Evolutionary conservation across 202 grass and related monocot genomes (phyloP), one percentile per base, ranked within the genome.

Genomic region (Carex sylvatica): DNA sequence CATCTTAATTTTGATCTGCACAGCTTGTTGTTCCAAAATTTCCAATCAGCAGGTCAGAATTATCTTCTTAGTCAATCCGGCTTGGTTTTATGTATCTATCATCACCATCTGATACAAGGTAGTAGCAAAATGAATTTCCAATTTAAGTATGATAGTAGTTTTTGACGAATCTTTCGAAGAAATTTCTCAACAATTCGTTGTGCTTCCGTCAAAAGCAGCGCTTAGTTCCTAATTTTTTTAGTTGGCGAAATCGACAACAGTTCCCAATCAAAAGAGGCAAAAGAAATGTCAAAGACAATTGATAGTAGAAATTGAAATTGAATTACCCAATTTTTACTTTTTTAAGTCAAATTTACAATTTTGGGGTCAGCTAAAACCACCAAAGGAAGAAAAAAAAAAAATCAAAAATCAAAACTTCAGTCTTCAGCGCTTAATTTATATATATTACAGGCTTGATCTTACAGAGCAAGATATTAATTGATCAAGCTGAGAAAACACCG

Each of bases 401-500:
- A 44, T 10, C 13, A 28, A 2, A 66, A 66, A 19, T 51, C 42
- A 53, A n/a, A 52, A 47, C 14, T 23, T 47, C 16, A 22, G 4
- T 40, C 6, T 40, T 40, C 38, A 79, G 51, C n/a, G 38, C 6
- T 40, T 40, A 40, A 40, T 65, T 52, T 56, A 60, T 67, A 69
- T 65, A 82, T 52, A 68, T 55, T 33, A 82, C 58, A 82, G 54
- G 13, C 22, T 68, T 54, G 22, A 31, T 68, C 40, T 51, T 33
- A 19, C 40, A 66, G n/a, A 31, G 69, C 24, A 5, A 47, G 13
- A 53, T 33, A 36, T 18, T 11, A 64, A 44, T 62, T 33, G 46
- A 82, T 79, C 83, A 98, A 70, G 95, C 92, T 23, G 92, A 95
- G 91, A 98, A 98, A 80, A 92, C 6, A 23, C 92, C 92, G 22